A percentile compares a stretch with the other conserved stretches of the same genome.
These are phyloP conservation scores for Gossypium trilobum DNA, from an alignment of 441 rosid genomes.

Conservation along the genomic window DNA sequence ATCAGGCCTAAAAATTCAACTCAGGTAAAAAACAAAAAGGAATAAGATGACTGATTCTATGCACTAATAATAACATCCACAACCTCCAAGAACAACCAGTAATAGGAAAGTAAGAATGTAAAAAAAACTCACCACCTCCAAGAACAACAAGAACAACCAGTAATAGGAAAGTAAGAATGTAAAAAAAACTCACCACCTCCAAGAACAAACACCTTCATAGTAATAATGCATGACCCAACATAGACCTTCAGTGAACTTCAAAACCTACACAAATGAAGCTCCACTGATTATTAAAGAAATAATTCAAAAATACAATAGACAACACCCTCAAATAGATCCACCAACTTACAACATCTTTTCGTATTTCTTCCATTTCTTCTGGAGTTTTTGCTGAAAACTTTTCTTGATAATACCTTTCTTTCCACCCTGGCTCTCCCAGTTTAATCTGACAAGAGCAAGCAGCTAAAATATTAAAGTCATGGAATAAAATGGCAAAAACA, in stretches of 20 bases:
- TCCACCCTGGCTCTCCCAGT: slow-evolving; percentile 85
- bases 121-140: slow-evolving; percentile 80
- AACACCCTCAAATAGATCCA: slow-evolving; percentile 9
- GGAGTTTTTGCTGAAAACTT: slow-evolving; percentile 56
- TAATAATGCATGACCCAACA: slow-evolving; percentile 98
- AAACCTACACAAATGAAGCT: slow-evolving; percentile 39
- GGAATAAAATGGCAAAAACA: not conserved
- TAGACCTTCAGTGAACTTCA: slow-evolving; percentile 79
- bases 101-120: no score
- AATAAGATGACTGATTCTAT: not conserved
- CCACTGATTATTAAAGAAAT: slow-evolving; percentile 16
- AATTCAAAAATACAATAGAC: not conserved
- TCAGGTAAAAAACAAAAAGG: not conserved
- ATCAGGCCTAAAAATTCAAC: not conserved
- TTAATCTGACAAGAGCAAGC: slow-evolving; percentile 40
- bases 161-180: no score
- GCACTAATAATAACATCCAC: not conserved
- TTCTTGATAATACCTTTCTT: slow-evolving; percentile 82
- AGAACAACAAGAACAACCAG: slow-evolving; percentile 33
- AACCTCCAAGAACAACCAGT: not conserved
- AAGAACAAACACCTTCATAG: slow-evolving; percentile 92
- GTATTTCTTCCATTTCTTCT: slow-evolving; percentile 62
- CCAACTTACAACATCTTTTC: slow-evolving; percentile 78
- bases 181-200: slow-evolving; percentile 74
- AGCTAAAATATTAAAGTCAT: not conserved